Percentiles rank a stretch among this genome's conserved stretches.
Conservation (phyloP, 192 early-diverging fungal species). For the Coemansia sp. region DNA sequence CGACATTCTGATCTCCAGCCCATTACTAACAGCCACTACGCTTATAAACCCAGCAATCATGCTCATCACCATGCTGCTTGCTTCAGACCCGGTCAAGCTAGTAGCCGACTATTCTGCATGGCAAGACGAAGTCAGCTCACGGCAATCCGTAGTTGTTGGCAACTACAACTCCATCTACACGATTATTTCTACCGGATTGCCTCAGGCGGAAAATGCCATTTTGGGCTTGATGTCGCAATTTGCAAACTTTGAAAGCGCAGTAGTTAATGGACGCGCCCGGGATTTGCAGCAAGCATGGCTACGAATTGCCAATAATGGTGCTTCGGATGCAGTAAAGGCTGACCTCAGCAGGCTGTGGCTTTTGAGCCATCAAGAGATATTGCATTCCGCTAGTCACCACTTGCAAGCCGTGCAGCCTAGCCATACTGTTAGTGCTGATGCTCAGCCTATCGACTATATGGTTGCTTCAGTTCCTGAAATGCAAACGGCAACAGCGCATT, state of each 20-base stretch:
- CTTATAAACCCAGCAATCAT: constrained; percentile 22
- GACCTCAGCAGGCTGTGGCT: not conserved
- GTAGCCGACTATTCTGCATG: constrained; percentile 25
- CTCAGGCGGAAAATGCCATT: constrained; percentile 16
- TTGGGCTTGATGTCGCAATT: constrained; percentile 19
- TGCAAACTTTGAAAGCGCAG: constrained; percentile 5
- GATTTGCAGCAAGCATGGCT: constrained; percentile 1
- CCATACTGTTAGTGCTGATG: not conserved
- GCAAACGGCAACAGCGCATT: constrained; percentile 1
- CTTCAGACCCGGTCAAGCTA: constrained; percentile 24
- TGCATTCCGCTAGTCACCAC: constrained; percentile 15
- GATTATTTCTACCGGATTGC: constrained; percentile 29
- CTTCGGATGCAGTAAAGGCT: not conserved
- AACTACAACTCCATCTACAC: constrained; percentile 27
- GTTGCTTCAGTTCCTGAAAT: not conserved
- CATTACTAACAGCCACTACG: constrained; percentile 17
- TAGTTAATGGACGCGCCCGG: not conserved
- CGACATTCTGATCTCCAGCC: constrained; percentile 26
- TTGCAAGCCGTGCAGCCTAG: not conserved
- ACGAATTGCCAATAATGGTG: not conserved
- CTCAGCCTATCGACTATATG: constrained; percentile 8
- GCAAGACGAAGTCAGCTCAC: constrained; percentile 24
- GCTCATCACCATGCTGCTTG: constrained; percentile 4
- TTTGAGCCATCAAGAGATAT: constrained; percentile 1
- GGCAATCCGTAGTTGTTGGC: constrained; percentile 9